Conservation (phyloP, 208 protist species). For the Trypanosoma congolense region DNA sequence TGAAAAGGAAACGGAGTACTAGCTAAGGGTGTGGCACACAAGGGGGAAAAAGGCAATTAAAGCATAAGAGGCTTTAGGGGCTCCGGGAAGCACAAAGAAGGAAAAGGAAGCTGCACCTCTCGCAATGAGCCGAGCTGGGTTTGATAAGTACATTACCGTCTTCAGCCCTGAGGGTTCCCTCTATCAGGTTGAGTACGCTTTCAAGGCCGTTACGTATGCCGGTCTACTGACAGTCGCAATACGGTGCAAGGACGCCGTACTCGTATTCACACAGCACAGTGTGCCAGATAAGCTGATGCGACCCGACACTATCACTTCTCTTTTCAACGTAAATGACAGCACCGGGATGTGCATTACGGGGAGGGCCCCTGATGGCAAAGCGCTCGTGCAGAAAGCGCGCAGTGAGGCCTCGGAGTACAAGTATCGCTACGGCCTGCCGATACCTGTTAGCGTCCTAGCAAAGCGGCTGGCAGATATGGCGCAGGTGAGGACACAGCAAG, state of each 20-base stretch:
- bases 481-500: constrained; percentile 98
- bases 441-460: constrained; percentile 94
- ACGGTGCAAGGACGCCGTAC: constrained; percentile 90
- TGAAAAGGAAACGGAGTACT: too few species aligned
- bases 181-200: constrained; percentile 99
- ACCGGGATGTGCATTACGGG: constrained; percentile 97
- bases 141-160: constrained; percentile 98
- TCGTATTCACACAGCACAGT: constrained; percentile 97
- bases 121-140: constrained; percentile 79
- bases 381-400: constrained; percentile 91
- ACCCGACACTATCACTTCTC: constrained; percentile 91
- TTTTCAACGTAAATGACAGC: constrained; percentile 92
- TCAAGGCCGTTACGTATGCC: constrained; percentile 96
- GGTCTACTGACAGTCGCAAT: constrained; percentile 96
- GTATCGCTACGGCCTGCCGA: constrained; percentile 94
- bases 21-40: too few species aligned
- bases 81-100: too few species aligned
- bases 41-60: too few species aligned
- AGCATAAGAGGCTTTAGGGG: too few species aligned
- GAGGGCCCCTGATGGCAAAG: constrained; percentile 85
- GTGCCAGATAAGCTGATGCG: constrained; percentile 97
- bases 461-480: constrained; percentile 95
- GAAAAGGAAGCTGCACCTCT: not conserved
- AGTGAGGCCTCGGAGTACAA: constrained; percentile 95
- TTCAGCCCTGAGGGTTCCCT: constrained; percentile 98